These are phyloP conservation scores for Eucalyptus cloeziana DNA, from an alignment of 345 rosid genomes.

Conservation along the genomic window DNA sequence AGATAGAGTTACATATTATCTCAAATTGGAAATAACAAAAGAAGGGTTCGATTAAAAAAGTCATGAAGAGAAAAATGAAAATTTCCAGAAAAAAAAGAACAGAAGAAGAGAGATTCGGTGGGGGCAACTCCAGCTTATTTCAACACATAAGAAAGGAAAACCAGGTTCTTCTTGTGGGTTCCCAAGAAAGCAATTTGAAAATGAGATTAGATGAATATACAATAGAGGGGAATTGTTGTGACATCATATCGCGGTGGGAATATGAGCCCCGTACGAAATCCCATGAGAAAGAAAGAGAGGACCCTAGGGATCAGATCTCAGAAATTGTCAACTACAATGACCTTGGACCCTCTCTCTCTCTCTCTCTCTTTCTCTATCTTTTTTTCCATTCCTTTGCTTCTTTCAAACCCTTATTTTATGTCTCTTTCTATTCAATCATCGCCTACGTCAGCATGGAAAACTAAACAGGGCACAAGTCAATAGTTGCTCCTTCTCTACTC, in stretches of 20 bases:
- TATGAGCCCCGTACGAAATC: slow-evolving; percentile 17
- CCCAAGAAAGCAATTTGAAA: neutral
- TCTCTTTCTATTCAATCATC: neutral
- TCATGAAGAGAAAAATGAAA: neutral
- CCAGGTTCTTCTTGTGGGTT: neutral
- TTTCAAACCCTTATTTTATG: neutral
- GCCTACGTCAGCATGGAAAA: neutral
- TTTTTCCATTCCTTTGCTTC: neutral
- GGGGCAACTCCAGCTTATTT: neutral
- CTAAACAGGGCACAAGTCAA: neutral
- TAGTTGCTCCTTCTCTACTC: neutral
- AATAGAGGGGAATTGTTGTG: neutral
- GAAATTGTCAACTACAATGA: slow-evolving; percentile 13
- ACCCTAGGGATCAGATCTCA: slow-evolving; percentile 4
- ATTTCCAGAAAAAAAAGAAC: neutral
- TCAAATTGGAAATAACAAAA: neutral
- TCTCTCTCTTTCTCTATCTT: neutral
- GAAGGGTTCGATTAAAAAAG: neutral
- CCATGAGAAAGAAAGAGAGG: neutral
- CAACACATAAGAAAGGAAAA: neutral
- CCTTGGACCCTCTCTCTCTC: neutral
- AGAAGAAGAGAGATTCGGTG: neutral
- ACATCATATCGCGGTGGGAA: neutral
- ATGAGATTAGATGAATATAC: neutral
- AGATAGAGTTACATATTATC: neutral